Base-by-base conservation (phyloP, 1,284 basidiomycete species). In the Apiotrichum mycotoxinovorans region DNA sequence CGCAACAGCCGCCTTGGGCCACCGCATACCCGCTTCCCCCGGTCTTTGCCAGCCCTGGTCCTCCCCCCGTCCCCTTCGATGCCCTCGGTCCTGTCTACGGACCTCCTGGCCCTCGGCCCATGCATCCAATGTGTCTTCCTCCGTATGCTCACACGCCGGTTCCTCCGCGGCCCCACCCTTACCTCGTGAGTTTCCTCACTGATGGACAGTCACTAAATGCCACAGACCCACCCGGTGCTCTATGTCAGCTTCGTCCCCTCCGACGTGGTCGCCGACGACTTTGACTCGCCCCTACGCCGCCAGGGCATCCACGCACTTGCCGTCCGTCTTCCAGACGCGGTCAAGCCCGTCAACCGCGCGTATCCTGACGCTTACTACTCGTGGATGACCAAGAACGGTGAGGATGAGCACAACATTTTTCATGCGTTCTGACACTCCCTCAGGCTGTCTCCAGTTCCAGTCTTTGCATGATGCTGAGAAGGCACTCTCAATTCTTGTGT, bases 401-500 rank as follows among this genome's bases (percentile, higher is more conserved):
- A 56, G 67, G 43, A 2, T n/a, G 10, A n/a, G n/a, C n/a, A n/a
- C n/a, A n/a, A 4, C 25, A 17, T 5, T 2, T 35, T 5, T 8
- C 22, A 1, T 22, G 1, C n/a, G 7, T 5, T 15, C 20, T 27
- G 5, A 20, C 40, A n/a, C 8, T 8, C 40, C 14, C 4, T 8
- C 30, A 26, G n/a, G 44, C 46, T 45, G n/a, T 33, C 41, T 20
- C 11, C 37, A 60, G 46, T 56, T 60, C 35, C 26, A 50, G 14
- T 43, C 34, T 40, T 44, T 44, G 25, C 37, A 52, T 26, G 49
- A 54, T 42, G 91, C 89, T 63, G 91, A 94, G 78, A 91, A 89
- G 75, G 91, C 90, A 4, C 80, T 92, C 17, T 87, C 89, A 17
- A 89, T 87, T 15, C 80, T 93, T 37, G 85, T 89, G 71, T 83